Evolutionary conservation across 345 rosid genomes (phyloP), one percentile per base, ranked within the genome.

Genomic region (Eucalyptus sp.): DNA sequence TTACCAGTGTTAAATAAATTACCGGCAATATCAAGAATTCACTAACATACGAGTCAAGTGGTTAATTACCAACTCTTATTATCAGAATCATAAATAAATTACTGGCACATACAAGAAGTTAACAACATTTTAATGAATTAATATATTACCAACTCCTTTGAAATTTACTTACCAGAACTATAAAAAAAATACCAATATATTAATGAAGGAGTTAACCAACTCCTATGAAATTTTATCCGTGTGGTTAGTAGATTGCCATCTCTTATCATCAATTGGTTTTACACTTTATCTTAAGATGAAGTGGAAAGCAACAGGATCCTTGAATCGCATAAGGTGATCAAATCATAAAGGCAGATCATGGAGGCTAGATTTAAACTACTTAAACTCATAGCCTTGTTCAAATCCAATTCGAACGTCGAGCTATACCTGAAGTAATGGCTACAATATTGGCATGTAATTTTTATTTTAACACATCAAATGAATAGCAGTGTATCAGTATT

Each of bases 31-130:
- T 25, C 29, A 58, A 11, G 13, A 5, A 25, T 58, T 58, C 14
- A 58, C 7, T 1, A 1, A 3, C 66, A 58, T 58, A 10, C 2
- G 2, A 0, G 25, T 58, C 5, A 58, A 25, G 66, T 58, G n/a
- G 66, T 25, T 58, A 58, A 2, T 58, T 58, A 58, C 4, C 14
- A 25, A 25, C 66, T 25, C 66, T 58, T 58, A 3, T 25, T 58
- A 58, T 1, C n/a, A 2, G 3, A 0, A 58, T 58, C 14, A 25
- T 58, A 11, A 58, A 58, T 58, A 11, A 58, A 58, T 58, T 58
- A 60, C 4, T 5, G 2, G 66, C 66, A 27, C 66, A 10, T 24
- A 0, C 66, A 60, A 27, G 66, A 60, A 60, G 33, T 33, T 33
- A 33, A 33, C 33, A 33, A 60, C n/a, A 12, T 27, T 60, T 27